phyloP scores from a whole-genome alignment of 2,329 filamentous ascomycete genomes.

The Botryotinia convoluta region DNA sequence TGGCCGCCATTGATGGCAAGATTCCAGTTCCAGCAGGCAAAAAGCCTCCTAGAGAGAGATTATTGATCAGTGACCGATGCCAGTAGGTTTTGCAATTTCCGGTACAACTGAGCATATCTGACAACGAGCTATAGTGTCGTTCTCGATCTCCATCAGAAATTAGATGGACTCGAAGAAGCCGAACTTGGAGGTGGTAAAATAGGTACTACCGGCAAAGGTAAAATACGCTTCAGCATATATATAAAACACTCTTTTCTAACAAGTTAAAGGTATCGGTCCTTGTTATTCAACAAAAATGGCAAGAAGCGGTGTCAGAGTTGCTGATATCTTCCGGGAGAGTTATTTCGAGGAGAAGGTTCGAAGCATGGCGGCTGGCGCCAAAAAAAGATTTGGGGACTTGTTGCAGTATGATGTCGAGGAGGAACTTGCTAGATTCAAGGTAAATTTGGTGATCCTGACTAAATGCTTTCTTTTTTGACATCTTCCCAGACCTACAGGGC shows the following conservation, averaged over 20 bases:
- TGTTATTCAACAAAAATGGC: slow-evolving; percentile 60
- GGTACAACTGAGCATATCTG: background rate
- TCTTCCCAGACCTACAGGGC: slow-evolving; percentile 46
- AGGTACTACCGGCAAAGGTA: slow-evolving; percentile 44
- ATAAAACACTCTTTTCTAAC: background rate
- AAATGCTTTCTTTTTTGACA: background rate
- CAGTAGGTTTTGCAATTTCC: slow-evolving; percentile 13
- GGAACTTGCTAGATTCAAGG: slow-evolving; percentile 61
- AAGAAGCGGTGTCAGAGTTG: slow-evolving; percentile 63
- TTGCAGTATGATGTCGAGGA: slow-evolving; percentile 65
- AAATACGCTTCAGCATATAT: slow-evolving; percentile 24
- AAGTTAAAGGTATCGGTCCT: slow-evolving; percentile 48
- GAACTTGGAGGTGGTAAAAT: slow-evolving; percentile 46
- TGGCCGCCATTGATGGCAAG: slow-evolving; percentile 58
- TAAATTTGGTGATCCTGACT: slow-evolving; percentile 26
- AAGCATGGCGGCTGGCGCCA: slow-evolving; percentile 58
- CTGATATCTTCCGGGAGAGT: slow-evolving; percentile 65
- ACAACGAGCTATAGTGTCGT: slow-evolving; percentile 55
- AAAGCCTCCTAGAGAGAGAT: slow-evolving; percentile 49
- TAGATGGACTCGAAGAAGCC: slow-evolving; percentile 66
- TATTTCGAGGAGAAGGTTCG: slow-evolving; percentile 66
- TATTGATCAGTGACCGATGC: slow-evolving; percentile 57
- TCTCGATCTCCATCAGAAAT: slow-evolving; percentile 62
- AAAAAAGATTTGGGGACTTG: slow-evolving; percentile 67
- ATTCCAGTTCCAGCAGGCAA: slow-evolving; percentile 41